phyloP scores from a whole-genome alignment of 352 stramenopile genomes.

The Pythium grandisporangium region DNA sequence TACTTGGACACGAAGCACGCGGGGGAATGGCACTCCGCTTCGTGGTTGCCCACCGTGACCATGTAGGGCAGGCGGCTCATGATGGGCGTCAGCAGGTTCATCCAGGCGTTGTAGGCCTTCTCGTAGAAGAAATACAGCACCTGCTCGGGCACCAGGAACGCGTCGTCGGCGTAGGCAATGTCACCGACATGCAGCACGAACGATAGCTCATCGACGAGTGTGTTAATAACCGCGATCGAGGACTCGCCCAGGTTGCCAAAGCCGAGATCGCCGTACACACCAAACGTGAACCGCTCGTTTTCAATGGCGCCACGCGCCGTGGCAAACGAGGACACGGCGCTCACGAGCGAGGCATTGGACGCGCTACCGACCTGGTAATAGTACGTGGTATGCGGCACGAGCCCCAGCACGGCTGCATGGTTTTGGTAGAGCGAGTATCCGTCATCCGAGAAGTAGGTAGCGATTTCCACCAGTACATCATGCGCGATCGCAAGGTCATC shows the following conservation, averaged over 20 bases:
- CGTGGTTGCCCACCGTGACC: conserved; percentile 58
- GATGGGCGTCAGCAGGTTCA: conserved; percentile 27
- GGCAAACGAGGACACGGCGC: neutral
- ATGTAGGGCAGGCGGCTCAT: conserved; percentile 46
- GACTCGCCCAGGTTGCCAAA: neutral
- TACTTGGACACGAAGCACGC: conserved; percentile 12
- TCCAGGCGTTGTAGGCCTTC: conserved; percentile 48
- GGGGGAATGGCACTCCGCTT: conserved; percentile 28
- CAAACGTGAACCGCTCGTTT: neutral
- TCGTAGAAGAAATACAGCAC: conserved; percentile 19
- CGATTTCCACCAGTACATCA: neutral
- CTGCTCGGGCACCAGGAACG: conserved; percentile 11
- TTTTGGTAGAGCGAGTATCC: conserved; percentile 4
- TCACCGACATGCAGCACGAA: conserved; percentile 20
- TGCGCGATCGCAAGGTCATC: neutral
- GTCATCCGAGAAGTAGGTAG: conserved; percentile 3
- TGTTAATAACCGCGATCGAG: conserved; percentile 4
- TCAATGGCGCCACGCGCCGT: conserved; percentile 3
- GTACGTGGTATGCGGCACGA: conserved; percentile 3
- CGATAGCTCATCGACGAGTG: conserved; percentile 8
- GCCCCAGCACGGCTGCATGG: conserved; percentile 1
- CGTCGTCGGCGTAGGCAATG: conserved; percentile 21
- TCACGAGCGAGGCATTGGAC: neutral
- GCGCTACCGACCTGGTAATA: conserved; percentile 4
- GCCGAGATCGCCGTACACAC: conserved; percentile 4